Percentiles rank a stretch among this genome's conserved stretches.
Evolutionary conservation across 2,329 filamentous ascomycete species (phyloP).

Genomic region (Xenoacremonium recifei): DNA sequence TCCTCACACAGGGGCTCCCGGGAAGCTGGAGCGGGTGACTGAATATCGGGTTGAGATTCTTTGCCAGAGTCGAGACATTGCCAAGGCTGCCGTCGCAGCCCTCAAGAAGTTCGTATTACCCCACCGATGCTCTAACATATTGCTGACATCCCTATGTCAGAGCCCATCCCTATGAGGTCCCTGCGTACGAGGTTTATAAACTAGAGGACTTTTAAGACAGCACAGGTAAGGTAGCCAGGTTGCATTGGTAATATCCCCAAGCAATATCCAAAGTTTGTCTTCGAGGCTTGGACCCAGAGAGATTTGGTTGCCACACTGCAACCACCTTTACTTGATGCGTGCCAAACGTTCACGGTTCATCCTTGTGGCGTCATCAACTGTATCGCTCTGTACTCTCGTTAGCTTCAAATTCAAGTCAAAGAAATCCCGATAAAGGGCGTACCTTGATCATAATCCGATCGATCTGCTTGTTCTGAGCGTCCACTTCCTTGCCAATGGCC

Average conservation of each 20-base stretch:
- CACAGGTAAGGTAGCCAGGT: not conserved
- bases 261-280: not conserved
- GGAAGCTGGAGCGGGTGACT: not conserved
- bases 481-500: conserved; percentile 73
- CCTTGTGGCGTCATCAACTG: conserved; percentile 76
- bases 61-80: not conserved
- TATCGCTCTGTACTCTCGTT: conserved; percentile 77
- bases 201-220: not conserved
- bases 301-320: too few relatives aligned
- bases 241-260: not conserved
- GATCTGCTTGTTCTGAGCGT: conserved; percentile 72
- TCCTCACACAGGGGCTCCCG: not conserved
- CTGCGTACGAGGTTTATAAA: not conserved
- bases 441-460: conserved; percentile 78
- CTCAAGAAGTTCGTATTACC: not conserved
- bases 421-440: too few relatives aligned
- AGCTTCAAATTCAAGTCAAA: too few relatives aligned
- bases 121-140: not conserved
- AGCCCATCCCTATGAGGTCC: not conserved
- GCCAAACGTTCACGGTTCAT: conserved; percentile 74
- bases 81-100: not conserved
- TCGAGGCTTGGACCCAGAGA: too few relatives aligned
- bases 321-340: conserved; percentile 49
- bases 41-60: not conserved
- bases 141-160: not conserved